Base-by-base conservation (phyloP, 108 stramenopile species). In the Cyclotella distinguenda region DNA sequence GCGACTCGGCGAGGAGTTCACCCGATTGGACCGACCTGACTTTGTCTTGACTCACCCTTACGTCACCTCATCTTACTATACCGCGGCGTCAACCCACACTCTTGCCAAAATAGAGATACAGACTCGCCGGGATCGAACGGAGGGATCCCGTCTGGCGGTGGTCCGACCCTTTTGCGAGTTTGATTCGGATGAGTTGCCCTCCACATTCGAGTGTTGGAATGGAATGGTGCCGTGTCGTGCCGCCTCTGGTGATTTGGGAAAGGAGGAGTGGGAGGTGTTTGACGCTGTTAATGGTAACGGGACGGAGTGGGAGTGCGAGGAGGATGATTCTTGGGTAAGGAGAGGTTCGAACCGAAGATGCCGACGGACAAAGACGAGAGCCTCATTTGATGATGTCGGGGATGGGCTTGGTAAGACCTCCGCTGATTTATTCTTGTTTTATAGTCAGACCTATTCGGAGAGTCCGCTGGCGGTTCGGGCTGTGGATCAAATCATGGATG, bases 91-190 rank as follows among this genome's bases (percentile, higher is more conserved):
- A 10, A 50, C 66, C 18, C 36, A 55, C 18, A 65, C 62, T 12
- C 32, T 83, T 21, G 26, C 36, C n/a, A 33, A 62, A 16, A 79
- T 42, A 74, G 30, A 49, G 46, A 61, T 55, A 64, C 31, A 49
- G 74, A n/a, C 43, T 25, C 39, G 44, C 49, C 13, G 74, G 53
- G 44, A 21, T 48, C n/a, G 76, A 75, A 48, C 54, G 76, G 9
- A 66, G 73, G 64, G 39, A 10, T 60, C 73, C 4, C 48, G 74
- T n/a, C 57, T 83, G 36, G 82, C 78, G 6, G 57, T 83, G 0
- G 54, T 83, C 5, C 57, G 82, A 22, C 82, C 82, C 10, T 79
- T 83, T 48, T 83, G 78, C 61, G 78, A 71, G 27, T 83, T 79
- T 48, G 78, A 83, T 64, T 74, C 82, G 10, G 70, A 66, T 11